These are phyloP conservation scores for Trichoderma koningiopsis DNA, from an alignment of 2,329 filamentous ascomycete genomes.

Conservation along the genomic window DNA sequence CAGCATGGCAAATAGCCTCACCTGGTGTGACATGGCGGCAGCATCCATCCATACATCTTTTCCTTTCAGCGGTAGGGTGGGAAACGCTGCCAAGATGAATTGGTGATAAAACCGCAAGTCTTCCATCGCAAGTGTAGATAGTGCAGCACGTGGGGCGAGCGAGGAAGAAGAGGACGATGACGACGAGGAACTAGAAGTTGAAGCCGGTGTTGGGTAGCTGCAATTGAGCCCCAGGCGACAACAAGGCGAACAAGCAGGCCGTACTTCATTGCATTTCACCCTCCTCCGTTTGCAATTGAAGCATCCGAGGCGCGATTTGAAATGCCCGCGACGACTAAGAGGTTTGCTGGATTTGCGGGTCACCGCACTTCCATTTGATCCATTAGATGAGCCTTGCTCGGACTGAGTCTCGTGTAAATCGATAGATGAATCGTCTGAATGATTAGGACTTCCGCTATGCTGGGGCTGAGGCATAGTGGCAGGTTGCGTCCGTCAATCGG, in stretches of 20 bases:
- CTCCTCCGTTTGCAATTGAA: slow-evolving; percentile 39
- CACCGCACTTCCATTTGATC: neutral
- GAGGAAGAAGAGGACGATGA: neutral
- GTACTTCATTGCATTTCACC: slow-evolving; percentile 39
- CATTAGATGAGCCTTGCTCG: slow-evolving; percentile 2
- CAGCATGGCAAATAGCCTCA: slow-evolving; percentile 29
- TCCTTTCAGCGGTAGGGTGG: slow-evolving; percentile 39
- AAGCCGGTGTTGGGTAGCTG: slow-evolving; percentile 35
- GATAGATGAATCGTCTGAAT: slow-evolving; percentile 21
- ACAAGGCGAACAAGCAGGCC: slow-evolving; percentile 38
- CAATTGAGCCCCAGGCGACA: slow-evolving; percentile 39
- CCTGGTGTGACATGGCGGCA: slow-evolving; percentile 40
- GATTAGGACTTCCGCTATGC: slow-evolving; percentile 16
- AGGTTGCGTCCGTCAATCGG: neutral
- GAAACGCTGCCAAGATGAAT: slow-evolving; percentile 48
- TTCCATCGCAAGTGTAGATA: slow-evolving; percentile 40
- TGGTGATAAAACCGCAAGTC: slow-evolving; percentile 56
- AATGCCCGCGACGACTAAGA: slow-evolving; percentile 33
- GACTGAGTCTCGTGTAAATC: slow-evolving; percentile 14
- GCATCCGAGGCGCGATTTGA: slow-evolving; percentile 39
- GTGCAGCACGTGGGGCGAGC: slow-evolving; percentile 23
- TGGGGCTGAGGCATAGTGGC: slow-evolving; percentile 14
- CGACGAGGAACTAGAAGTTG: neutral
- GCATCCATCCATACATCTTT: slow-evolving; percentile 40
- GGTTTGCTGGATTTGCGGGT: slow-evolving; percentile 11